Evolutionary conservation across 2,329 filamentous ascomycete genomes (phyloP), one percentile per base, ranked within the genome.

Genomic region (Gaeumannomyces tritici): DNA sequence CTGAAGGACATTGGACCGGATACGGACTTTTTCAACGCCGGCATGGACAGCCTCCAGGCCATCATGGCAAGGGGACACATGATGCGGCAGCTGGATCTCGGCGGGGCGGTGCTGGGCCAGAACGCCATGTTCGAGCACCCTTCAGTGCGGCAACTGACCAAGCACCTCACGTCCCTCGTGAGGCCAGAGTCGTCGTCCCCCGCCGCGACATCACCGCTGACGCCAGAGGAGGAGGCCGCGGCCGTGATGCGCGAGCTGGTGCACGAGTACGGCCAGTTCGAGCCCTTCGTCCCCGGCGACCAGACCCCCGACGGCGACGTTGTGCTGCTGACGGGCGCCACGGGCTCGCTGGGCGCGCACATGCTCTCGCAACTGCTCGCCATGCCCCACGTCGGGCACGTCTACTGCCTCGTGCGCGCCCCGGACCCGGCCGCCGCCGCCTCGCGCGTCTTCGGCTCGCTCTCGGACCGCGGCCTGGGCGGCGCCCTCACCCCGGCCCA

Each of bases 271-370:
- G 75, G 75, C 0, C 64, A 64, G 5, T 77, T 80, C 64, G 13
- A 55, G 62, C 67, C 7, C 42, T 61, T 24, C 71, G 71, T 62
- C 56, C 69, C 62, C 24, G 60, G 55, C 18, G 11, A 65, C 13
- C 57, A 64, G 47, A 27, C 59, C 21, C 59, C 59, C 13, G 63
- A 62, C 3, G 60, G 67, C 60, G 57, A 66, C 59, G 68, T 70
- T 35, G 55, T 68, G 62, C 35, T 65, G 1, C 70, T 89, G 4
- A 89, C 87, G 0, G 87, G 87, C 1, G 80, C 82, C 0, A 89
- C 87, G 0, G 87, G 87, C 1, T 86, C 85, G 1, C 75, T 89
- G 0, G 87, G 87, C 1, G 78, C 83, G 0, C 85, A 88, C 66
- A 74, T 87, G 1, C 76, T 85, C 1, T 79, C 81, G 4, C 80